Conservation (phyloP, 495 filamentous ascomycete genomes). For the Beverwykella pulmonaria region DNA sequence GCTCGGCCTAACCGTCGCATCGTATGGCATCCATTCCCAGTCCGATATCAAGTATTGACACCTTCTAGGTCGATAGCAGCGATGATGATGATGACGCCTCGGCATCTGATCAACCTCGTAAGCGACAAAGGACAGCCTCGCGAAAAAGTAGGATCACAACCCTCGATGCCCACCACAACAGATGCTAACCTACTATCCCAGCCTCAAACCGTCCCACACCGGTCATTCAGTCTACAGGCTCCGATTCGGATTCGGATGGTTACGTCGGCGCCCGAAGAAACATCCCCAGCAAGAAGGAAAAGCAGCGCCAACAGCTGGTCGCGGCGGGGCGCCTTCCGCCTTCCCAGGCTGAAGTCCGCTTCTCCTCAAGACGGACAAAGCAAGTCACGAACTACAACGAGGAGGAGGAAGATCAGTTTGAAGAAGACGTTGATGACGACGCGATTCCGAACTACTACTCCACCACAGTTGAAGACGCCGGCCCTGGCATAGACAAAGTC, state of each 20-base stretch:
- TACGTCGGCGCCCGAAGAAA: conserved; percentile 75
- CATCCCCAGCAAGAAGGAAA: conserved; percentile 68
- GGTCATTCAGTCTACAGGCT: conserved; percentile 57
- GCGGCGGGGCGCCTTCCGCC: conserved; percentile 60
- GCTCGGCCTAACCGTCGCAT: conserved; percentile 56
- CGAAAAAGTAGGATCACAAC: conserved; percentile 43
- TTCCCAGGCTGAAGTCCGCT: conserved; percentile 73
- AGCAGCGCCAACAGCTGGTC: conserved; percentile 63
- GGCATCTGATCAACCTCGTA: conserved; percentile 62
- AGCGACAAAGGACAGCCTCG: conserved; percentile 49
- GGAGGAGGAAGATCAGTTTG: conserved; percentile 61
- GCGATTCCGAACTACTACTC: conserved; percentile 41
- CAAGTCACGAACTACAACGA: conserved; percentile 87
- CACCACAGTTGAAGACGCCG: conserved; percentile 58
- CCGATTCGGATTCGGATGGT: conserved; percentile 68
- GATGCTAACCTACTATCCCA: conserved; percentile 43
- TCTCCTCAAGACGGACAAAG: conserved; percentile 84
- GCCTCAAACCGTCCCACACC: conserved; percentile 70
- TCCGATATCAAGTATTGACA: conserved; percentile 5
- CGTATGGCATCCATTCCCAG: conserved; percentile 41
- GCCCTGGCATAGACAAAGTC: conserved; percentile 83
- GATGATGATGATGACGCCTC: conserved; percentile 70
- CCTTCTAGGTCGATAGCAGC: conserved; percentile 64
- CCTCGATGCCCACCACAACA: not conserved
- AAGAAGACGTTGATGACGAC: conserved; percentile 53